Base-by-base conservation (phyloP, 1,284 basidiomycete genomes). In the Ganoderma multipileum region DNA sequence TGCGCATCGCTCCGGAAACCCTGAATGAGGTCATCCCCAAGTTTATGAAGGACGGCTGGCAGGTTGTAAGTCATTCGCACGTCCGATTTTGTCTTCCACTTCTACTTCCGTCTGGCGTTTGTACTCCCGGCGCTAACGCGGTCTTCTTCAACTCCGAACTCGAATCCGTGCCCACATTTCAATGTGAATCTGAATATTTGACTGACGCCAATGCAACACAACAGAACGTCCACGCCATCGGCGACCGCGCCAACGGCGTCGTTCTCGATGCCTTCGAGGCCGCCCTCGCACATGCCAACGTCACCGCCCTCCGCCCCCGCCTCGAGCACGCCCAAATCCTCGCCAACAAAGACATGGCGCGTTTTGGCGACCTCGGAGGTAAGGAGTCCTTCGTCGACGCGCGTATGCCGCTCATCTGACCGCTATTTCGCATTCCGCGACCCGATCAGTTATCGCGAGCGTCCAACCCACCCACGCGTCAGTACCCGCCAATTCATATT, bases 321-420 rank as follows among this genome's bases (percentile, higher is more conserved):
- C 86, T 98, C 33, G 96, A 98, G 78, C 96, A 98, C 80, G 94
- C 95, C 3, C 96, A 97, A 79, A 91, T 97, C 75, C 84, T 96
- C 79, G 89, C 88, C 0, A 81, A 84, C 33, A 83, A 82, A 1
- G 95, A 97, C 77, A 88, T 96, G 81, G 79, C 82, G 41, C 87
- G 95, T 11, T 86, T 95, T 33, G 94, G 91, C 11, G 85, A 84
- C 70, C 86, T 97, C 23, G 94, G 94, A 68, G 90, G 93, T 93
- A 74, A 63, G 78, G 75, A 82, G 76, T 60, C 38, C 62, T 58
- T 28, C 50, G 28, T 20, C 60, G 41, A 16, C 30, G 28, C 42
- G 3, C 60, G 36, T 30, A 28, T 41, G 11, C 44, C 41, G 47
- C 55, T 67, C n/a, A 50, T 67, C 55, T 58, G 63, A 52, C 67